A percentile compares a stretch with the other conserved stretches of the same genome.
These are phyloP conservation scores for Capillidium rhysosporum DNA, from an alignment of 371 early-diverging fungal genomes.

Conservation along the genomic window DNA sequence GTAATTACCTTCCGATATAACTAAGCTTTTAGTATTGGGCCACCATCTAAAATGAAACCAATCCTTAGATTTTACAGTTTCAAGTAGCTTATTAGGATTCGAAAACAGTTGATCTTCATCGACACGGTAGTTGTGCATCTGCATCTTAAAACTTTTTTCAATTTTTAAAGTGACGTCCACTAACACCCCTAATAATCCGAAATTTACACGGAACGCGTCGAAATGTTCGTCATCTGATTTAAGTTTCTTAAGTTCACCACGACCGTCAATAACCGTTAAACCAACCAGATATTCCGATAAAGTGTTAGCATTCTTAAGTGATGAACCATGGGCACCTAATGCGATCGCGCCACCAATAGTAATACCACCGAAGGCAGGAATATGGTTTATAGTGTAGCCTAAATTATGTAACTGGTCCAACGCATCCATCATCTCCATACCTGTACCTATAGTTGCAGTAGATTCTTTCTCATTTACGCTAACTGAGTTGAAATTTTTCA, in stretches of 20 bases:
- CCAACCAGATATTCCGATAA: not conserved
- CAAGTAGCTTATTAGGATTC: no score
- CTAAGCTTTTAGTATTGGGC: not conserved
- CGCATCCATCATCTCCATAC: not conserved
- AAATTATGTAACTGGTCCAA: not conserved
- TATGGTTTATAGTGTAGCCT: not conserved
- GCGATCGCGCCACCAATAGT: slow-evolving; percentile 1
- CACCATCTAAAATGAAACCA: not conserved
- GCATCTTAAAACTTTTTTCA: no score
- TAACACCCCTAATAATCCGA: no score
- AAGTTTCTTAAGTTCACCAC: no score
- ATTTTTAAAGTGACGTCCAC: no score
- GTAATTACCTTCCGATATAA: not conserved
- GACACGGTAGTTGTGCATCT: no score
- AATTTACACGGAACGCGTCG: no score
- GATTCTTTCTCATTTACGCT: not conserved
- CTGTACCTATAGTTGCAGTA: not conserved
- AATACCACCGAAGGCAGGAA: slow-evolving; percentile 2
- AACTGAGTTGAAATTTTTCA: not conserved
- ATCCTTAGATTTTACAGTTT: not conserved
- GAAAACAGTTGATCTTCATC: no score
- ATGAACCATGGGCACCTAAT: slow-evolving; percentile 4
- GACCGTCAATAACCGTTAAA: not conserved
- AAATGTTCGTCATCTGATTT: no score
- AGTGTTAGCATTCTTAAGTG: not conserved